These are phyloP conservation scores for Gelatoporia subvermispora DNA, from an alignment of 768 basidiomycete species.

Conservation along the genomic window DNA sequence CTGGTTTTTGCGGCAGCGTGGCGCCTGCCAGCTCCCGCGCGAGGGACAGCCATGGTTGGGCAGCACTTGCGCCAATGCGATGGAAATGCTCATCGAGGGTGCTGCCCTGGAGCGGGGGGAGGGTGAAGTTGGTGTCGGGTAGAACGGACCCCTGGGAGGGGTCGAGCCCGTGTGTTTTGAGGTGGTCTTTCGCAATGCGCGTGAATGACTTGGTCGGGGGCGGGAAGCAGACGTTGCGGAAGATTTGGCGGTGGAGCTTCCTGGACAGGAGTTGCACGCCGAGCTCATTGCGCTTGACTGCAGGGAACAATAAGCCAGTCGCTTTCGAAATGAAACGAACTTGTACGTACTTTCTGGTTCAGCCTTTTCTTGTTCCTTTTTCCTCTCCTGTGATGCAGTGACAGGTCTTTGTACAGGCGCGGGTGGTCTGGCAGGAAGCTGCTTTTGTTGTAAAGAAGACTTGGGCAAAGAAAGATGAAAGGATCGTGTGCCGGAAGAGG, in stretches of 20 bases:
- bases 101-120: slow-evolving; percentile 78
- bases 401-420: not conserved
- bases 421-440: not conserved
- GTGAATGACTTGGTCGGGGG: slow-evolving; percentile 55
- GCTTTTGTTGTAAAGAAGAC: slow-evolving; percentile 5
- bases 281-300: slow-evolving; percentile 74
- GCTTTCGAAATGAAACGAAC: not conserved
- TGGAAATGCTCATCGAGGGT: slow-evolving; percentile 89
- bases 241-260: slow-evolving; percentile 77
- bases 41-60: slow-evolving; percentile 76
- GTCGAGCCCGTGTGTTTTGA: slow-evolving; percentile 76
- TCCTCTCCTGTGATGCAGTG: not conserved
- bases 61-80: slow-evolving; percentile 59
- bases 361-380: not conserved
- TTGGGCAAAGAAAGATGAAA: slow-evolving; percentile 3
- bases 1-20: slow-evolving; percentile 58
- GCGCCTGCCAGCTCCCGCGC: slow-evolving; percentile 52
- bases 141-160: slow-evolving; percentile 75
- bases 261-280: slow-evolving; percentile 93
- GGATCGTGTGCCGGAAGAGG: not conserved
- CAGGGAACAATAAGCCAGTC: not conserved
- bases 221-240: slow-evolving; percentile 63
- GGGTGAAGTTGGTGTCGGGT: slow-evolving; percentile 72
- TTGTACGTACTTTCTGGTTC: too few species aligned
- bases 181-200: slow-evolving; percentile 76